These are phyloP conservation scores for Amaranthus tricolor DNA, from an alignment of 179 eudicot genomes.

Conservation along the genomic window DNA sequence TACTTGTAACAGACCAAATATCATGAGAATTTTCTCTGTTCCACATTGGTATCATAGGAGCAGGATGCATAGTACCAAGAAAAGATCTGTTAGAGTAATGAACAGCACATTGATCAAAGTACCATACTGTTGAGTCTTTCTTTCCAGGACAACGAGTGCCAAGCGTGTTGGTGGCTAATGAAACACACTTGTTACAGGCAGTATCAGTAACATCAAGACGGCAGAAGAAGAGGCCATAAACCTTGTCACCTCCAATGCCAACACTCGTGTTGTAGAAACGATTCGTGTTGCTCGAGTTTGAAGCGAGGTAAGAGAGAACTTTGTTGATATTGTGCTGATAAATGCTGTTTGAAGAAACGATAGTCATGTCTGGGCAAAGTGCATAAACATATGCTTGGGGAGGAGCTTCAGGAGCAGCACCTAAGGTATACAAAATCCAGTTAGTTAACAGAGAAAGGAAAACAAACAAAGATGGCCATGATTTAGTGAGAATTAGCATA, in stretches of 20 bases:
- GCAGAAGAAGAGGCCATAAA: constrained; percentile 30
- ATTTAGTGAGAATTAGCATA: background rate
- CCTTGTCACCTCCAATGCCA: constrained; percentile 18
- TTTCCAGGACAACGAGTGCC: constrained; percentile 25
- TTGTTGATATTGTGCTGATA: constrained; percentile 21
- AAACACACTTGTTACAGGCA: constrained; percentile 24
- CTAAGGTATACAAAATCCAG: background rate
- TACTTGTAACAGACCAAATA: constrained; percentile 25
- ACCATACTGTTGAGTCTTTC: constrained; percentile 34
- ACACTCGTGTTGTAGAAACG: constrained; percentile 28
- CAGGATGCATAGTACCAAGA: constrained; percentile 28
- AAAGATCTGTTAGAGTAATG: constrained; percentile 32
- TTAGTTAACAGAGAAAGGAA: background rate
- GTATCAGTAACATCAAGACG: constrained; percentile 20
- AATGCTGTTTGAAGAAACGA: constrained; percentile 8
- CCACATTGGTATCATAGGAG: constrained; percentile 41
- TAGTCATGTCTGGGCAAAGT: constrained; percentile 22
- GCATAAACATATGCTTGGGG: constrained; percentile 29
- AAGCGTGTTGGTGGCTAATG: constrained; percentile 17
- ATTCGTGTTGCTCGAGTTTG: constrained; percentile 14
- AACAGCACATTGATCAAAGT: constrained; percentile 31
- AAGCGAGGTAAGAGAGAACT: constrained; percentile 17
- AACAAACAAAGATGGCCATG: background rate
- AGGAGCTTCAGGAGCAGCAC: constrained; percentile 2
- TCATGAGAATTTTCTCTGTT: constrained; percentile 29